Conservation (phyloP, 2,329 filamentous ascomycete genomes). For the Aschersonia sp. region DNA sequence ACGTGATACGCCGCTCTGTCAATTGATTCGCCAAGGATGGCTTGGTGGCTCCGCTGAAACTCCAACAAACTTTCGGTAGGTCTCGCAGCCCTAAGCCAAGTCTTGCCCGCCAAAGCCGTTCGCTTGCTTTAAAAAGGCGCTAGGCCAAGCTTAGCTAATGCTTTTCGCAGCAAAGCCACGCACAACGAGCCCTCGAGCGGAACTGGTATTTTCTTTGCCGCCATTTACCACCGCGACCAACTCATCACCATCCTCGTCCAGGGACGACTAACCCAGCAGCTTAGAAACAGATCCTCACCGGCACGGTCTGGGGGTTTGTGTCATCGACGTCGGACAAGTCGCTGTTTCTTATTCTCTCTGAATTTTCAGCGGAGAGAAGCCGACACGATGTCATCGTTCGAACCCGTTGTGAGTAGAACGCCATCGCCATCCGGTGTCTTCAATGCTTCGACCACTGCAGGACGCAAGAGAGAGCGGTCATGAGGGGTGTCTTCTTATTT, state of each 20-base stretch:
- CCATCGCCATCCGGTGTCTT: background rate
- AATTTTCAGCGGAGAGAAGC: constrained; percentile 8
- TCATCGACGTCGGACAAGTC: constrained; percentile 19
- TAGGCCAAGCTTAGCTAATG: constrained; percentile 20
- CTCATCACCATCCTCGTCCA: constrained; percentile 19
- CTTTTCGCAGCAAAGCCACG: constrained; percentile 14
- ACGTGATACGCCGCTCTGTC: too few relatives aligned
- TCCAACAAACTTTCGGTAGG: constrained; percentile 15
- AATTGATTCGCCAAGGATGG: background rate
- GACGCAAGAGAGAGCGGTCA: background rate
- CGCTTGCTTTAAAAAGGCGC: constrained; percentile 17
- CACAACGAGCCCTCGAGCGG: constrained; percentile 24
- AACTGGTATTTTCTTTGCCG: constrained; percentile 24
- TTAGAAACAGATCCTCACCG: constrained; percentile 25
- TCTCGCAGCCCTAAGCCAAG: constrained; percentile 25
- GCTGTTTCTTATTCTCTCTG: constrained; percentile 14
- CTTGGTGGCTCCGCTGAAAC: background rate
- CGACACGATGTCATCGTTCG: constrained; percentile 46
- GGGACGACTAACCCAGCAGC: constrained; percentile 27
- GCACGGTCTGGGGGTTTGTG: constrained; percentile 21
- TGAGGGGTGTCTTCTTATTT: too few relatives aligned
- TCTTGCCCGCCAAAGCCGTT: constrained; percentile 16
- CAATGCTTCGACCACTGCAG: background rate
- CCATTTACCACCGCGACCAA: constrained; percentile 25
- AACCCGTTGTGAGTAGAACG: constrained; percentile 49